Percentiles rank a stretch among this genome's conserved stretches.
Evolutionary conservation across 495 filamentous ascomycete genomes (phyloP).

Genomic region (Ramalina intermedia): DNA sequence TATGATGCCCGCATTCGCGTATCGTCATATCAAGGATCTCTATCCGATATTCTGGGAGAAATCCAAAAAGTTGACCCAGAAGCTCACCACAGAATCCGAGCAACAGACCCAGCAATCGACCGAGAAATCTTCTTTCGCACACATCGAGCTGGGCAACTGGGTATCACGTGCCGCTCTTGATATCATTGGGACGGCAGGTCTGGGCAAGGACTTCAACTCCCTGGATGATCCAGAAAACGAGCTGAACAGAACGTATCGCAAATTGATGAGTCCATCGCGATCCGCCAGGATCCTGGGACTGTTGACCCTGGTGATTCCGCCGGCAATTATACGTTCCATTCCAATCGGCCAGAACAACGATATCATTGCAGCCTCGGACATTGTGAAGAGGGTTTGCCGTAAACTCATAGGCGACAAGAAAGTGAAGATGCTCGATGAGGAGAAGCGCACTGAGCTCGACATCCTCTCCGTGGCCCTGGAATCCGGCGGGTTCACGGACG

Average conservation of each 20-base stretch:
- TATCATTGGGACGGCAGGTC: conserved; percentile 70
- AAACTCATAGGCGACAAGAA: conserved; percentile 57
- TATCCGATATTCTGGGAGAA: conserved; percentile 79
- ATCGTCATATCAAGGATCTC: conserved; percentile 72
- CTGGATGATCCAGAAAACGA: conserved; percentile 48
- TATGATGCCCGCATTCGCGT: conserved; percentile 73
- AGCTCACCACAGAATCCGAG: conserved; percentile 25
- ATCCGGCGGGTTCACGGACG: conserved; percentile 61
- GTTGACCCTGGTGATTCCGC: conserved; percentile 29
- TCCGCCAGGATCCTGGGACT: conserved; percentile 31
- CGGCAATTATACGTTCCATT: conserved; percentile 26
- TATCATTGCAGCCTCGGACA: conserved; percentile 34
- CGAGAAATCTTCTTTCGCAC: background rate
- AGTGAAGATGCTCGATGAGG: conserved; percentile 39
- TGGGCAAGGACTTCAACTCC: conserved; percentile 67
- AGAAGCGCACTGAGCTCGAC: conserved; percentile 40
- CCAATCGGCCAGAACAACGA: conserved; percentile 55
- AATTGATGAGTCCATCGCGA: conserved; percentile 33
- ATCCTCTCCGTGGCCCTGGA: conserved; percentile 74
- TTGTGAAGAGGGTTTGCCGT: conserved; percentile 47
- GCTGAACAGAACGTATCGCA: conserved; percentile 52
- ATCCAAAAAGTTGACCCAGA: conserved; percentile 31
- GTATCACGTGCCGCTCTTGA: conserved; percentile 64
- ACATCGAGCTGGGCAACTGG: conserved; percentile 55
- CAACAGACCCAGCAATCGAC: conserved; percentile 8